Evolutionary conservation across 139 green algal genomes (phyloP), one percentile per base, ranked within the genome.

Genomic region (Closterium sp.): DNA sequence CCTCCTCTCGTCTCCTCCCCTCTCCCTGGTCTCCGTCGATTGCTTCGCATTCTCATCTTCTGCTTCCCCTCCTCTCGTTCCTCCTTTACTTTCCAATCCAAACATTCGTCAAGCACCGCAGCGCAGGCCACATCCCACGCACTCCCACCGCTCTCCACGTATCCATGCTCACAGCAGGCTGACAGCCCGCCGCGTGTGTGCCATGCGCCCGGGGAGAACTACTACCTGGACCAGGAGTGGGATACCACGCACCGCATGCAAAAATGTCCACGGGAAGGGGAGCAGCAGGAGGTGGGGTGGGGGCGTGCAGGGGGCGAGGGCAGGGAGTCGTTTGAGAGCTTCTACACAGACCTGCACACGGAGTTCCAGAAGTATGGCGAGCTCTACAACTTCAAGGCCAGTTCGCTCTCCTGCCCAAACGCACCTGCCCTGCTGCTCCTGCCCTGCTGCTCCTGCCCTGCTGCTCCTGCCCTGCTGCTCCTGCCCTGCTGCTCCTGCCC

Each of bases 341-440:
- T 94, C 73, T 94, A 94, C 73, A 17, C 32, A 11, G 91, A 94
- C 70, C 90, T 94, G 22, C 88, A 93, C 24, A 79, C 91, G 28
- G 91, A 94, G 89, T 94, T 94, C 28, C 29, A 90, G 19, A 84
- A 31, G 89, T 89, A 86, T 91, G 88, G 91, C 27, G 89, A 93
- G 29, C 1, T 94, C 62, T 22, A 31, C 50, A 93, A 93, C 88
- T 93, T 93, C 87, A 93, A 93, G 91, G 91, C 93, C 29, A 31
- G 84, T 86, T n/a, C n/a, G n/a, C n/a, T n/a, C n/a, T n/a, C n/a
- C n/a, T n/a, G n/a, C n/a, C n/a, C n/a, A n/a, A n/a, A n/a, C n/a
- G n/a, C n/a, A n/a, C n/a, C n/a, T n/a, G 27, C 88, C 3, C 32
- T 90, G 31, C 88, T 29, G 45, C 45, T 70, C 9, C 45, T 70